Percentiles rank a stretch among this genome's conserved stretches.
Conservation (phyloP, 2,329 filamentous ascomycete genomes). For the Byssochlamys sp. region DNA sequence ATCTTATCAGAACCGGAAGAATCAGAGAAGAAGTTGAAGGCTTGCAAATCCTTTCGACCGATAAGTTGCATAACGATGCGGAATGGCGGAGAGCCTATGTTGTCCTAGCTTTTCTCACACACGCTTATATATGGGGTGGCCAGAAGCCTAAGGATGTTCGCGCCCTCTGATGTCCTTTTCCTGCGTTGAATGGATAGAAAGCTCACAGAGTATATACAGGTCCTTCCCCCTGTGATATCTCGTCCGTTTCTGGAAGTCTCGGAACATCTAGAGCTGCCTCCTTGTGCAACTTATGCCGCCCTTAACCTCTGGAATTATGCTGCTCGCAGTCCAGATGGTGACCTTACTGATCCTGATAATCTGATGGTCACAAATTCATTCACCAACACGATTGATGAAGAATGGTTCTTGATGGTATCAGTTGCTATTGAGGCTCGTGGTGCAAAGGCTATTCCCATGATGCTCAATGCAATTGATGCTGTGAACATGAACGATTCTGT, state of each 20-base stretch:
- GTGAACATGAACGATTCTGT: conserved; percentile 27
- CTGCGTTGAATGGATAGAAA: neutral
- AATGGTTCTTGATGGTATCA: conserved; percentile 45
- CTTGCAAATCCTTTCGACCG: conserved; percentile 68
- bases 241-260: conserved; percentile 30
- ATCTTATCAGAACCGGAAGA: conserved; percentile 55
- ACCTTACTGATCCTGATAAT: conserved; percentile 29
- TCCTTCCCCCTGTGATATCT: conserved; percentile 27
- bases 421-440: conserved; percentile 45
- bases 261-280: conserved; percentile 27
- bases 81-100: conserved; percentile 82
- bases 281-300: conserved; percentile 36
- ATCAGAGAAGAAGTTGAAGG: conserved; percentile 65
- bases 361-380: conserved; percentile 26
- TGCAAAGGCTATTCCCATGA: conserved; percentile 35
- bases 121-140: conserved; percentile 79
- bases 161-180: neutral
- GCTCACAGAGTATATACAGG: conserved; percentile 12
- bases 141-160: conserved; percentile 57
- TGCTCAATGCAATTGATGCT: conserved; percentile 41
- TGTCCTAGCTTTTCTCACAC: conserved; percentile 63
- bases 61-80: conserved; percentile 63
- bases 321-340: conserved; percentile 11
- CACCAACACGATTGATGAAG: conserved; percentile 32
- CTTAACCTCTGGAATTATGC: conserved; percentile 33